Evolutionary conservation across 176 grass and related monocot species (phyloP).

Genomic region (Zea luxurians): DNA sequence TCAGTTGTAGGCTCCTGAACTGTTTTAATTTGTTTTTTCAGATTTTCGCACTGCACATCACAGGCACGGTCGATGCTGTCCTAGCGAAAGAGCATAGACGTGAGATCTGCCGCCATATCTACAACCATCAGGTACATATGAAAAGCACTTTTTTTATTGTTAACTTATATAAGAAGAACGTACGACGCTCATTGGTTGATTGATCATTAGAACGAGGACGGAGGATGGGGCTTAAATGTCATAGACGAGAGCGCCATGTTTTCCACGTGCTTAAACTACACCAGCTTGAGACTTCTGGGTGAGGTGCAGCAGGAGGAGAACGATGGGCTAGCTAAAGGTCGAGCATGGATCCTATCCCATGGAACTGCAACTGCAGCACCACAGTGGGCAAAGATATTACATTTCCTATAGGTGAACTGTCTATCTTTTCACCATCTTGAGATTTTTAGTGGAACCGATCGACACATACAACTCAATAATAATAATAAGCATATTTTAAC

Average conservation of each 20-base stretch:
- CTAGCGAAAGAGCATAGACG: background rate
- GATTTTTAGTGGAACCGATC: too few relatives aligned
- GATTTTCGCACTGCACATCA: background rate
- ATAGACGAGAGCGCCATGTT: constrained; percentile 14
- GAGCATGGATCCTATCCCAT: background rate
- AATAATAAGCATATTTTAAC: too few relatives aligned
- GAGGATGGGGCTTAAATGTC: background rate
- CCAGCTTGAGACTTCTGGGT: background rate
- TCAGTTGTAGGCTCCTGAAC: too few relatives aligned
- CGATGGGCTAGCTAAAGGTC: background rate
- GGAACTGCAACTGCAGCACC: background rate
- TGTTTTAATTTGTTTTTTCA: background rate
- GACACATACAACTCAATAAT: too few relatives aligned
- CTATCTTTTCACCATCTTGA: too few relatives aligned
- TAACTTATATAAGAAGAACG: too few relatives aligned
- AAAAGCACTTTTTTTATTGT: too few relatives aligned
- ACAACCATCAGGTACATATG: constrained; percentile 18
- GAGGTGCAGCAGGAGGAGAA: background rate
- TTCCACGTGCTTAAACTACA: background rate
- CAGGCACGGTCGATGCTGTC: background rate
- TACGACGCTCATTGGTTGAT: too few relatives aligned
- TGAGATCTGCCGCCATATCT: constrained; percentile 12
- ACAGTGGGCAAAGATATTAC: constrained; percentile 7
- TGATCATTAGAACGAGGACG: background rate
- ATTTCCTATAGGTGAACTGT: too few relatives aligned